Percentiles rank a stretch among this genome's conserved stretches.
Conservation (phyloP, 106 monocot genomes). For the Platanthera guangdongensis region DNA sequence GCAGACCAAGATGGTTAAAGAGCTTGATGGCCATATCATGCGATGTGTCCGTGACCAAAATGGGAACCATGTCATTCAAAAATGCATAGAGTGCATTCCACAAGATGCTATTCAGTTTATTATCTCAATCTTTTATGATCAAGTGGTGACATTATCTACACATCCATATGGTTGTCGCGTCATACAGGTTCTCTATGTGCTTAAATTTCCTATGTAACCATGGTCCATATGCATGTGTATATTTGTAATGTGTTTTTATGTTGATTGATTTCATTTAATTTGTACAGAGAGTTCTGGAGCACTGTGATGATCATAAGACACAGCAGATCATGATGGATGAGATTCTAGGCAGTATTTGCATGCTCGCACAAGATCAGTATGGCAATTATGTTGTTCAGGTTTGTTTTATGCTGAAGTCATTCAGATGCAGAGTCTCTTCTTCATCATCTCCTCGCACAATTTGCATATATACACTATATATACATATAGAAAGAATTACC, state of each 20-base stretch:
- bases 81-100: constrained; percentile 46
- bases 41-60: constrained; percentile 59
- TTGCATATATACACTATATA: no score
- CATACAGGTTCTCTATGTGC: constrained; percentile 35
- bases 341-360: constrained; percentile 33
- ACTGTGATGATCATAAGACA: constrained; percentile 51
- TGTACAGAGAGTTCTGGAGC: constrained; percentile 62
- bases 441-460: no score
- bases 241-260: background rate
- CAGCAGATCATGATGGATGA: constrained; percentile 60
- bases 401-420: constrained; percentile 1
- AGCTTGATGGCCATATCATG: constrained; percentile 55
- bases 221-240: background rate
- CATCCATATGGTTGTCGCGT: constrained; percentile 61
- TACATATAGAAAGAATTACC: no score
- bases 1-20: constrained; percentile 49
- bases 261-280: background rate
- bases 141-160: constrained; percentile 41
- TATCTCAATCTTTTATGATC: constrained; percentile 37
- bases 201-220: background rate
- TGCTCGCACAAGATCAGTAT: constrained; percentile 64
- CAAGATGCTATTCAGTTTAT: constrained; percentile 44
- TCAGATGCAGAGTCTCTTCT: no score
- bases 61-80: constrained; percentile 64
- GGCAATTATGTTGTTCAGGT: constrained; percentile 85